phyloP scores from a whole-genome alignment of 352 stramenopile species.

The Pythium sukuiense region DNA sequence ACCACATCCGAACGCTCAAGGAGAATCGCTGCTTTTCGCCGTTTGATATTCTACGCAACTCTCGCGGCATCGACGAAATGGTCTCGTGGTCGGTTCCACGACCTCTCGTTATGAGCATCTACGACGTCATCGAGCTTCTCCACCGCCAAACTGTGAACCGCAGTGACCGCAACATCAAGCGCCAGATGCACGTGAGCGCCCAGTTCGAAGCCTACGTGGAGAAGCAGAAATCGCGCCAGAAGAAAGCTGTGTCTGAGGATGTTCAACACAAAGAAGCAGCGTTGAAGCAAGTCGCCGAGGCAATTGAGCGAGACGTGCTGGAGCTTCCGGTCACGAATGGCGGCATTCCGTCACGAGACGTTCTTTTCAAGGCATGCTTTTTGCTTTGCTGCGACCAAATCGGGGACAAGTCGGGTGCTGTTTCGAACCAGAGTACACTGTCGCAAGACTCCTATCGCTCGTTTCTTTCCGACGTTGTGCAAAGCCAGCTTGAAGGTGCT shows the following conservation, averaged over 20 bases:
- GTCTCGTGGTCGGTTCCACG: constrained; percentile 51
- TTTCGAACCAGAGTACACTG: neutral
- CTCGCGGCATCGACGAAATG: constrained; percentile 46
- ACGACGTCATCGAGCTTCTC: constrained; percentile 52
- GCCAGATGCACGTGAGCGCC: constrained; percentile 41
- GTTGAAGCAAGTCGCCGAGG: constrained; percentile 30
- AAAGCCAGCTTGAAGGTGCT: neutral
- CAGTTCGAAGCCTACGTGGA: constrained; percentile 41
- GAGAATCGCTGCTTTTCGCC: constrained; percentile 52
- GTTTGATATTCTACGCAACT: constrained; percentile 59
- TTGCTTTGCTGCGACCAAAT: constrained; percentile 23
- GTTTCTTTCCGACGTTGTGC: constrained; percentile 15
- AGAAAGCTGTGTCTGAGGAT: neutral
- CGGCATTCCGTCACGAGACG: constrained; percentile 20
- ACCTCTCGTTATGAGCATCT: constrained; percentile 49
- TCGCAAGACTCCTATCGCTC: constrained; percentile 11
- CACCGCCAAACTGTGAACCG: constrained; percentile 41
- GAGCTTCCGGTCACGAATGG: constrained; percentile 36
- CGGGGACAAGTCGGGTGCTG: neutral
- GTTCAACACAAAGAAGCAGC: neutral
- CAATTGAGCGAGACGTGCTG: constrained; percentile 47
- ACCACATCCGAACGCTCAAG: constrained; percentile 35
- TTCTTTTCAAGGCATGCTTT: constrained; percentile 64
- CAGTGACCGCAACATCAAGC: constrained; percentile 43
- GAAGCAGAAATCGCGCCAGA: neutral